A percentile compares a stretch with the other conserved stretches of the same genome.
Evolutionary conservation across 2,329 filamentous ascomycete species (phyloP).

Genomic region (Fusarium buxicola): DNA sequence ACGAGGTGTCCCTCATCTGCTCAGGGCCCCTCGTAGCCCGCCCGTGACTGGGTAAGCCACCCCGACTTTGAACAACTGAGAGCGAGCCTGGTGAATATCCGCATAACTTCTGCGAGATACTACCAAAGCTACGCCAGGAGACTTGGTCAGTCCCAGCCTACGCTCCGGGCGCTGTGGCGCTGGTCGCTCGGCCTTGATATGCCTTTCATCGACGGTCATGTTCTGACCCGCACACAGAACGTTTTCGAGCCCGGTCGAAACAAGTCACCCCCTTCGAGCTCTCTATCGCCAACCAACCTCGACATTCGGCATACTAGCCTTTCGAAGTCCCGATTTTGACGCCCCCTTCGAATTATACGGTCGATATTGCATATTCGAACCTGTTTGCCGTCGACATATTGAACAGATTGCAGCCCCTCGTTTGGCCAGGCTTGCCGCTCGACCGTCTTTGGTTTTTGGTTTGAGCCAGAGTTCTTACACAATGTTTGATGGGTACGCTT

Average conservation of each 20-base stretch:
- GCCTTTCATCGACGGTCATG: constrained; percentile 25
- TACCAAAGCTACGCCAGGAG: constrained; percentile 11
- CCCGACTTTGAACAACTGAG: constrained; percentile 31
- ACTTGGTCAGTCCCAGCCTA: constrained; percentile 13
- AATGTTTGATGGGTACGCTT: constrained; percentile 59
- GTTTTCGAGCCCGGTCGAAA: constrained; percentile 45
- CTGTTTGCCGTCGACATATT: constrained; percentile 25
- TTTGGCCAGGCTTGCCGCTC: constrained; percentile 25
- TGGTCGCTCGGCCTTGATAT: constrained; percentile 31
- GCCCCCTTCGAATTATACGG: constrained; percentile 25
- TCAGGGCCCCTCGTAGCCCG: constrained; percentile 35
- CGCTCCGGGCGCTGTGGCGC: constrained; percentile 26
- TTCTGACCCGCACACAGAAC: constrained; percentile 46
- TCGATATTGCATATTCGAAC: constrained; percentile 16
- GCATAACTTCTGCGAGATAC: constrained; percentile 23
- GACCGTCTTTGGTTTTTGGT: constrained; percentile 40
- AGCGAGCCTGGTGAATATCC: constrained; percentile 29
- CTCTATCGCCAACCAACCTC: constrained; percentile 14
- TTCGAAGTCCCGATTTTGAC: constrained; percentile 23
- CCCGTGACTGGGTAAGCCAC: constrained; percentile 45
- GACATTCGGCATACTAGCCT: background rate
- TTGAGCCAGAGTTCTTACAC: constrained; percentile 40
- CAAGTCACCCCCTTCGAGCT: constrained; percentile 36
- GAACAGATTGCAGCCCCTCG: constrained; percentile 17
- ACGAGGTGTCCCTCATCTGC: constrained; percentile 32